phyloP scores from a whole-genome alignment of 164 flowering plant genomes.

The Nymphaea thermarum region DNA sequence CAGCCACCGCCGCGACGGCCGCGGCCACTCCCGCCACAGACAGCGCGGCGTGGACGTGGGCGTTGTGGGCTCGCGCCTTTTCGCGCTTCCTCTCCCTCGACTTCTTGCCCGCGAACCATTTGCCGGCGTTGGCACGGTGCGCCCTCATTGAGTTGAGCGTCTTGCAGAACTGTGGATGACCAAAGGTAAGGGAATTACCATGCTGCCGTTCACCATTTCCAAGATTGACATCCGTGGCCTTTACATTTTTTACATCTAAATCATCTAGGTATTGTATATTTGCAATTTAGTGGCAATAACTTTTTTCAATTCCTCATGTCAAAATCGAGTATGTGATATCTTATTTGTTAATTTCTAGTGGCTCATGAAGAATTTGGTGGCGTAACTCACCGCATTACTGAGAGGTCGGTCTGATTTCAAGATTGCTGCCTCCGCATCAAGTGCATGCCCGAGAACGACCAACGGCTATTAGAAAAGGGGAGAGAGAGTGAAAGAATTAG shows the following conservation, averaged over 20 bases:
- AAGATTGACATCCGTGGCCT: neutral
- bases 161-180: slow-evolving; percentile 16
- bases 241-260: neutral
- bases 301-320: too few species aligned
- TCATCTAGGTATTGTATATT: neutral
- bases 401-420: neutral
- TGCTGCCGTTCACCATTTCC: neutral
- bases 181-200: neutral
- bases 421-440: neutral
- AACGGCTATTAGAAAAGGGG: neutral
- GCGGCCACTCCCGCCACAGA: slow-evolving; percentile 79
- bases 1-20: slow-evolving; percentile 66
- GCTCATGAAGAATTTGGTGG: too few species aligned
- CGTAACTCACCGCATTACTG: neutral
- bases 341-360: too few species aligned
- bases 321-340: too few species aligned
- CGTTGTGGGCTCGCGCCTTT: slow-evolving; percentile 52
- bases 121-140: slow-evolving; percentile 35
- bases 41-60: slow-evolving; percentile 55
- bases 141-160: slow-evolving; percentile 10
- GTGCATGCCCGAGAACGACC: neutral
- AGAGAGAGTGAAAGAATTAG: too few species aligned
- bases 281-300: too few species aligned
- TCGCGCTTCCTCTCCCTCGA: slow-evolving; percentile 55
- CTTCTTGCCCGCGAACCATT: slow-evolving; percentile 72